Evolutionary conservation across 148 eudicot genomes (phyloP), one percentile per base, ranked within the genome.

Genomic region (Chenopodium album): DNA sequence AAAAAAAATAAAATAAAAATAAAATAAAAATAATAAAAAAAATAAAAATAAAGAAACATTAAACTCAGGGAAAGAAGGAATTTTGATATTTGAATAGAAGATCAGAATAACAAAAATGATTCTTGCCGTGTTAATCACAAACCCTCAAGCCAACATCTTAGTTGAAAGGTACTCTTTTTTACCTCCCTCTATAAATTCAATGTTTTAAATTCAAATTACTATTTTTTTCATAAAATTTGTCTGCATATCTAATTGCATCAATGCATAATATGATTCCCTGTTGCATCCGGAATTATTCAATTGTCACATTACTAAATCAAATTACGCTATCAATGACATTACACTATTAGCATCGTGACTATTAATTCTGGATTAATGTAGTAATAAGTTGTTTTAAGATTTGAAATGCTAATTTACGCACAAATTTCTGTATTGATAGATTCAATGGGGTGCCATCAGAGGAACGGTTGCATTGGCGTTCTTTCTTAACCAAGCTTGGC

Each of bases 361-460:
- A 62, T n/a, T 22, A 6, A 22, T 56, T 56, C 5, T 56, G 62
- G 22, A 56, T 13, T 0, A 19, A 56, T 2, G 6, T 0, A 2
- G 22, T 56, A 62, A 62, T 20, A 22, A 41, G 44, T 20, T 62
- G 8, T 13, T 44, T 11, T 29, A 9, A 16, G 13, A 19, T 41
- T 22, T 20, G 17, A 31, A 59, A 32, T 31, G 52, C 37, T 78
- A 3, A 50, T 68, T 28, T n/a, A 17, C 0, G 10, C 41, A 17
- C 4, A 9, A 2, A 48, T 71, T 3, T 79, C 23, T 31, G 5
- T 31, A n/a, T 22, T 34, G 56, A 23, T 22, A 84, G 85, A 44
- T 84, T 84, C 46, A 79, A 84, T 59, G 80, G 85, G n/a, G 85
- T 84, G 69, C 78, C 85, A 46, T 8, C 70, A 4, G 85, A 84